Percentiles rank a stretch among this genome's conserved stretches.
Conservation (phyloP, 2,329 filamentous ascomycete species). For the Capronia epimyces region DNA sequence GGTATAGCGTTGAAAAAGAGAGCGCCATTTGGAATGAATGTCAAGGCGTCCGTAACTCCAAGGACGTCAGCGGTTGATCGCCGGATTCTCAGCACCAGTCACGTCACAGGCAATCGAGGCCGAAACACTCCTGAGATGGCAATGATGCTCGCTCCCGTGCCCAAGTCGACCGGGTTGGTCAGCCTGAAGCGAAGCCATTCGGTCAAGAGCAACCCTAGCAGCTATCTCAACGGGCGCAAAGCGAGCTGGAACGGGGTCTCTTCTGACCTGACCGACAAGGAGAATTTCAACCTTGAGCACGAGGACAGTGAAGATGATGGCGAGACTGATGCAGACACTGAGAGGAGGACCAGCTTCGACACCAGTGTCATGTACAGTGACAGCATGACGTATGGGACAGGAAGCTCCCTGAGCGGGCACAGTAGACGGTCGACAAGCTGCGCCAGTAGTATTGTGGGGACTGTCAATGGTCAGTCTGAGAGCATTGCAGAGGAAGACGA, state of each 20-base stretch:
- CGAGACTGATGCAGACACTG: conserved; percentile 48
- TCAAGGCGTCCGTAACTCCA: conserved; percentile 42
- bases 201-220: conserved; percentile 57
- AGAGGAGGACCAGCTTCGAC: conserved; percentile 40
- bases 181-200: conserved; percentile 73
- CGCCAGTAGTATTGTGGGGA: conserved; percentile 37
- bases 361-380: conserved; percentile 36
- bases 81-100: conserved; percentile 82
- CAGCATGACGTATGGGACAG: conserved; percentile 38
- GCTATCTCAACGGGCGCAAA: conserved; percentile 53
- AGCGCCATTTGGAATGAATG: conserved; percentile 39
- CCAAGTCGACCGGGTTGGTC: conserved; percentile 39
- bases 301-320: conserved; percentile 37
- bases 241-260: conserved; percentile 58
- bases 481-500: conserved; percentile 32
- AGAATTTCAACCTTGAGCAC: conserved; percentile 59
- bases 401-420: conserved; percentile 38
- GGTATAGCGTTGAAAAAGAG: conserved; percentile 49
- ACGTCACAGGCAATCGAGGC: conserved; percentile 69
- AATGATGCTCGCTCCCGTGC: conserved; percentile 29
- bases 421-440: conserved; percentile 33
- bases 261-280: conserved; percentile 48
- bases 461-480: conserved; percentile 31
- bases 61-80: conserved; percentile 52
- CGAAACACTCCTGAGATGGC: conserved; percentile 41